Evolutionary conservation across 2,329 filamentous ascomycete species (phyloP).

Genomic region (Endoconidiophora polonica): DNA sequence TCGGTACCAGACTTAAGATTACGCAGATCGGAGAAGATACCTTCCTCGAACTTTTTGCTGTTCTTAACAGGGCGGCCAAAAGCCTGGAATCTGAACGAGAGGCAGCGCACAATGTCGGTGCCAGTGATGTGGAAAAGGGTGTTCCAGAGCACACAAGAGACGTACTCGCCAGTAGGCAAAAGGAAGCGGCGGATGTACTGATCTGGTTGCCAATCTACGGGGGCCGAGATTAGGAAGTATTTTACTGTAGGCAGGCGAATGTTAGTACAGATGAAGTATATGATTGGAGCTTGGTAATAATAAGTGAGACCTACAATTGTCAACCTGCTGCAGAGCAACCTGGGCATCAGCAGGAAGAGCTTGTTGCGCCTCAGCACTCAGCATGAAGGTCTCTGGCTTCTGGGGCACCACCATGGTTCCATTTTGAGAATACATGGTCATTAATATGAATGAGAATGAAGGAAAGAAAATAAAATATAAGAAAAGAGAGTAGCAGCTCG

Average conservation of each 20-base stretch:
- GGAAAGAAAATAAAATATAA: slow-evolving; percentile 3
- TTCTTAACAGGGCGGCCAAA: slow-evolving; percentile 98
- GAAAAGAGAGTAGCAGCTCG: neutral
- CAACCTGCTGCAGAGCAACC: slow-evolving; percentile 93
- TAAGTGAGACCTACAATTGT: slow-evolving; percentile 56
- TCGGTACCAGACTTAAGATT: slow-evolving; percentile 98
- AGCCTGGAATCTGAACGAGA: slow-evolving; percentile 95
- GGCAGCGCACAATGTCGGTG: slow-evolving; percentile 94
- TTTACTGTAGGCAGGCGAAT: slow-evolving; percentile 49
- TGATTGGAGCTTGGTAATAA: neutral
- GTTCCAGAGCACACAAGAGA: slow-evolving; percentile 97
- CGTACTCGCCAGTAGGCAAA: slow-evolving; percentile 92
- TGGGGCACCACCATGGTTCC: slow-evolving; percentile 78
- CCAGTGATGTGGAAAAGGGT: slow-evolving; percentile 99
- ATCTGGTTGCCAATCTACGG: slow-evolving; percentile 92
- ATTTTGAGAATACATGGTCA: slow-evolving; percentile 63
- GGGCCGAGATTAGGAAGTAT: slow-evolving; percentile 97
- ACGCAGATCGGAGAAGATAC: slow-evolving; percentile 95
- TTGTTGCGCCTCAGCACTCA: slow-evolving; percentile 93
- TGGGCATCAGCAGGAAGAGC: slow-evolving; percentile 90
- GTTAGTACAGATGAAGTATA: slow-evolving; percentile 14
- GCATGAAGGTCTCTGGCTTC: slow-evolving; percentile 97
- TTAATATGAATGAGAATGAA: slow-evolving; percentile 2
- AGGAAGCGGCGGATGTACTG: slow-evolving; percentile 95
- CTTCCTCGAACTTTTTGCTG: slow-evolving; percentile 99